Evolutionary conservation across 139 green algal genomes (phyloP), one percentile per base, ranked within the genome.

Genomic region (Protoeuglena noctilucae): DNA sequence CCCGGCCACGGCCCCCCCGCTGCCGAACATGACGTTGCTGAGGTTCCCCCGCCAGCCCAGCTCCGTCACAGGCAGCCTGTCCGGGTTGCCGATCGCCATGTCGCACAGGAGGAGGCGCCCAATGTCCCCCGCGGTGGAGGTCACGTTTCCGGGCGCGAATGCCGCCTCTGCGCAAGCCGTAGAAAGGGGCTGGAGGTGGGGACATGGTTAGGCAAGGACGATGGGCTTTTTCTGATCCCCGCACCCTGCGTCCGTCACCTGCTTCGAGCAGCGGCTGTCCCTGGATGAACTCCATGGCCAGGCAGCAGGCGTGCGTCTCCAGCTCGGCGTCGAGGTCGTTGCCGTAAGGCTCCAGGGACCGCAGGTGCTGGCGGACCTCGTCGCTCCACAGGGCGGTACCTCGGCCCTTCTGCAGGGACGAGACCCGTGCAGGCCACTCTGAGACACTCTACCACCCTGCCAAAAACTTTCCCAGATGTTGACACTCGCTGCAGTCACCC

Each of bases 21-120:
- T 52, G 3, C 64, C 73, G 40, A 70, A 66, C 56, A 82, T 56
- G 12, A 79, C 46, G 56, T 82, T 82, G 34, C 57, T 59, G 18
- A 57, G 40, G 70, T 93, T 93, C 45, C 83, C 83, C 2, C 79
- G 57, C 83, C 83, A 93, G 2, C 55, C 68, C 43, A 93, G 75
- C 4, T 68, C 69, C 18, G 61, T 30, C 63, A 72, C 84, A 6
- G 73, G 79, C 58, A 93, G 64, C 14, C 83, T 60, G 70, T 93
- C 83, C 0, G 82, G 51, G 60, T 93, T 91, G 53, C 83, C 79
- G 64, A 85, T 62, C 53, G 82, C 53, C 70, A 80, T 77, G 61
- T 93, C 83, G 52, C 88, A 57, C 58, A 82, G 57, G 27, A 91
- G 73, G 49, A 90, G 50, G 17, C 67, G 59, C 19, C 79, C 79